A percentile compares a stretch with the other conserved stretches of the same genome.
Conservation (phyloP, 2,329 filamentous ascomycete species). For the Sclerotinia borealis region DNA sequence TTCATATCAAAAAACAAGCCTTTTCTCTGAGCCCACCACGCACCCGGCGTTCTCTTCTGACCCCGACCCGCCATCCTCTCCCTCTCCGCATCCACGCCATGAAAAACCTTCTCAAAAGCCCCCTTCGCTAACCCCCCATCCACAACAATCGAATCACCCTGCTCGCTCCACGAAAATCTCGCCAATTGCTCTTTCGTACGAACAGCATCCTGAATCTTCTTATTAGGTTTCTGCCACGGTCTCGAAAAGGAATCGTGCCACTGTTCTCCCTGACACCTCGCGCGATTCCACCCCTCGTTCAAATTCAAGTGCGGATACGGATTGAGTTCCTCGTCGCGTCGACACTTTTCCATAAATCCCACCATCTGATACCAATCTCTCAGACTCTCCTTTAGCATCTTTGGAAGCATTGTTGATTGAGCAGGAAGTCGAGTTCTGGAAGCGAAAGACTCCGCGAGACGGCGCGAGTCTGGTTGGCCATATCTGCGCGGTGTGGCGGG, state of each 20-base stretch:
- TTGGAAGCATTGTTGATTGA: not conserved
- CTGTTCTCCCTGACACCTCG: not conserved
- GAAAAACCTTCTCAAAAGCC: conserved; percentile 19
- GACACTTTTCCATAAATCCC: not conserved
- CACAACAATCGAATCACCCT: conserved; percentile 15
- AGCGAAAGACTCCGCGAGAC: conserved; percentile 1
- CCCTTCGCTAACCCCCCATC: conserved; percentile 12
- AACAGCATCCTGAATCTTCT: not conserved
- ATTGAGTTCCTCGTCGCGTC: not conserved
- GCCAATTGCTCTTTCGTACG: not conserved
- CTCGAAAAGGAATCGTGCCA: not conserved
- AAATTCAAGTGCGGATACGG: not conserved
- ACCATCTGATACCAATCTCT: not conserved
- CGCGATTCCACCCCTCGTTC: conserved; percentile 6
- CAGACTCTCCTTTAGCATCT: not conserved
- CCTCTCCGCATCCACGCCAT: conserved; percentile 8
- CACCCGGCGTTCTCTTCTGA: conserved; percentile 15
- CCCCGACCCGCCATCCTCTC: not conserved
- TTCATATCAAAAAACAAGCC: conserved; percentile 11
- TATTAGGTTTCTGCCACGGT: not conserved
- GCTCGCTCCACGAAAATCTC: conserved; percentile 11
- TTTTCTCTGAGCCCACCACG: conserved; percentile 19
- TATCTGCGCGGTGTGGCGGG: conserved; percentile 2
- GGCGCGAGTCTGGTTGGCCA: not conserved
- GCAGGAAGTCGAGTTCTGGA: not conserved